phyloP scores from a whole-genome alignment of 495 filamentous ascomycete genomes.

The Rusavskia elegans region DNA sequence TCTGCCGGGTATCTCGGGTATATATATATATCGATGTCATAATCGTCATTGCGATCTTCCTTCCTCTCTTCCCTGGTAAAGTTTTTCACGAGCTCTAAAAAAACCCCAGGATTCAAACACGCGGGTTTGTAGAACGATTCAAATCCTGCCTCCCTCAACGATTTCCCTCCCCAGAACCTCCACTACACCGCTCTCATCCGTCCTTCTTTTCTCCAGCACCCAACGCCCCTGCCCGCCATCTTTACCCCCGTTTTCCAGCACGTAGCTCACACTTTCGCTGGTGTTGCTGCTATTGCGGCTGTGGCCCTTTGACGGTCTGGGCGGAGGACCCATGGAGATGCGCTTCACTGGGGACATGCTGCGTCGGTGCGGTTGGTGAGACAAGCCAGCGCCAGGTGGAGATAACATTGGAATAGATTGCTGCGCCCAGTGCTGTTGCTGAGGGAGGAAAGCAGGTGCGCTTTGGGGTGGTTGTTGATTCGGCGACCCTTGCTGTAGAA shows the following conservation, averaged over 20 bases:
- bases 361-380: background rate
- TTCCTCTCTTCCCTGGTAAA: background rate
- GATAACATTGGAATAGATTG: background rate
- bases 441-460: background rate
- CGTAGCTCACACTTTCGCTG: constrained; percentile 42
- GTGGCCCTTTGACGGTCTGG: constrained; percentile 7
- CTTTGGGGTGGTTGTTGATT: background rate
- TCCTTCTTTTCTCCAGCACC: constrained; percentile 40
- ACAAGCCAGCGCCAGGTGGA: background rate
- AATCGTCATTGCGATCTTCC: background rate
- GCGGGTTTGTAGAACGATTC: too few species aligned
- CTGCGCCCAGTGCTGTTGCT: background rate
- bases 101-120: too few species aligned
- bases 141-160: constrained; percentile 24
- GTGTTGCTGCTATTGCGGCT: constrained; percentile 22
- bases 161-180: constrained; percentile 27
- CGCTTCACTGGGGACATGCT: background rate
- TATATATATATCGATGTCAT: background rate
- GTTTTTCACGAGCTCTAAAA: too few species aligned
- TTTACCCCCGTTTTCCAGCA: constrained; percentile 21
- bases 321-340: background rate
- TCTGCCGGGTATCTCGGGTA: background rate
- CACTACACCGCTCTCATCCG: constrained; percentile 33
- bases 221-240: constrained; percentile 33
- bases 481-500: background rate